Conservation (phyloP, 2,329 filamentous ascomycete genomes). For the Fusarium pseudonygamai region DNA sequence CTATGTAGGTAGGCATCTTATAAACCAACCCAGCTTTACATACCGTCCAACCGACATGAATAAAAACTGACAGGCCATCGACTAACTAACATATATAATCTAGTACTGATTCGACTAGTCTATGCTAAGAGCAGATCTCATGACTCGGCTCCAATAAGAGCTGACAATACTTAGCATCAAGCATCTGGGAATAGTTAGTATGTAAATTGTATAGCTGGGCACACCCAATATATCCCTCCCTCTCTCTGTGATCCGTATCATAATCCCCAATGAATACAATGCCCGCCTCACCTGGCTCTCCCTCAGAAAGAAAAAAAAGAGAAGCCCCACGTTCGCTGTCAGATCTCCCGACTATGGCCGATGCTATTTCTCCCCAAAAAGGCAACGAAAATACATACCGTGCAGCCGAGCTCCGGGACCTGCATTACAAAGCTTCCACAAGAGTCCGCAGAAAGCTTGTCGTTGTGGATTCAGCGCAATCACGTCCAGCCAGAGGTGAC, state of each 20-base stretch:
- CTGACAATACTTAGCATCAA: constrained; percentile 7
- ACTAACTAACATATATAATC: background rate
- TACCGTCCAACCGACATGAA: background rate
- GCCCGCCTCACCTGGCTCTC: constrained; percentile 13
- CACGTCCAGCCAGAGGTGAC: constrained; percentile 39
- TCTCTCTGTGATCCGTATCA: background rate
- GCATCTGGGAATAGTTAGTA: constrained; percentile 26
- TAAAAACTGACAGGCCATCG: background rate
- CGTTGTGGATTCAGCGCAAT: constrained; percentile 11
- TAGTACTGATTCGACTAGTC: background rate
- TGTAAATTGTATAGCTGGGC: constrained; percentile 20
- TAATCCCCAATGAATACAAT: constrained; percentile 7
- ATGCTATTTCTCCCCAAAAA: constrained; percentile 40
- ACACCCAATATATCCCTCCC: constrained; percentile 13
- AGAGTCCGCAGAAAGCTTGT: constrained; percentile 40
- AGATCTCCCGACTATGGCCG: constrained; percentile 36
- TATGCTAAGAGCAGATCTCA: constrained; percentile 30
- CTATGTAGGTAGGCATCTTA: background rate
- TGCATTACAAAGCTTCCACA: constrained; percentile 35
- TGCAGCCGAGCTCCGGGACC: constrained; percentile 45
- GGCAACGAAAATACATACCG: constrained; percentile 46
- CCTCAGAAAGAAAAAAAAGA: background rate
- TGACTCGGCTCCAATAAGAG: constrained; percentile 33
- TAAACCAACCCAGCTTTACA: background rate
- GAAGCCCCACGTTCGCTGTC: constrained; percentile 22